Base-by-base conservation (phyloP, 176 grass and related monocot genomes). In the Paspalum vaginatum region DNA sequence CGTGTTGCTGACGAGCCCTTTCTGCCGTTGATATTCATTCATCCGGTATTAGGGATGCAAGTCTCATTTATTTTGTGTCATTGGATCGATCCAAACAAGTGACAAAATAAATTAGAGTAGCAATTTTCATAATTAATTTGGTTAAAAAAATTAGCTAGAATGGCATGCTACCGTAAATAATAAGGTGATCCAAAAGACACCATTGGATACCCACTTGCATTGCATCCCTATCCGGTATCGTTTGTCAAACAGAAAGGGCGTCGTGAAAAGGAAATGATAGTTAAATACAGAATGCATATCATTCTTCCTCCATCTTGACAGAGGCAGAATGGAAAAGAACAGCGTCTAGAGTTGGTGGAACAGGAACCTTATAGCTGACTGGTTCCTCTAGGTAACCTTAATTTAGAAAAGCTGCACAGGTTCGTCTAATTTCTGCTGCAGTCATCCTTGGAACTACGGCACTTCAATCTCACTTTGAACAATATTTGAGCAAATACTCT, bases 251-350 rank as follows among this genome's bases (percentile, higher is more conserved):
- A 59, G 24, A 51, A 51, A 61, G 15, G 51, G 78, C 65, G 65
- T 16, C 62, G 61, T 13, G 7, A 4, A 61, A 76, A 81, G 40
- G 48, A 16, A 4, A 57, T 8, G 17, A 13, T 39, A 74, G 42
- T 76, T 22, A 15, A 79, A 53, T 21, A 6, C 14, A 48, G 10
- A 41, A 63, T 6, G 75, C 14, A 50, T 8, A 6, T 10, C 24
- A 37, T 68, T 61, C 48, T 55, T 72, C 57, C 45, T 54, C 17
- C 61, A 11, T 61, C 77, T 59, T 49, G 61, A 67, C 70, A 43
- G 13, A 12, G 5, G 40, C 40, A 54, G 16, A 62, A 43, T 54
- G 45, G 24, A 72, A 57, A 45, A 2, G 16, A 57, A 74, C n/a
- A 74, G 53, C 6, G 55, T 47, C n/a, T 56, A 50, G 20, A 48